Evolutionary conservation across 176 grass and related monocot species (phyloP).

Genomic region (Thinopyrum elongatum): DNA sequence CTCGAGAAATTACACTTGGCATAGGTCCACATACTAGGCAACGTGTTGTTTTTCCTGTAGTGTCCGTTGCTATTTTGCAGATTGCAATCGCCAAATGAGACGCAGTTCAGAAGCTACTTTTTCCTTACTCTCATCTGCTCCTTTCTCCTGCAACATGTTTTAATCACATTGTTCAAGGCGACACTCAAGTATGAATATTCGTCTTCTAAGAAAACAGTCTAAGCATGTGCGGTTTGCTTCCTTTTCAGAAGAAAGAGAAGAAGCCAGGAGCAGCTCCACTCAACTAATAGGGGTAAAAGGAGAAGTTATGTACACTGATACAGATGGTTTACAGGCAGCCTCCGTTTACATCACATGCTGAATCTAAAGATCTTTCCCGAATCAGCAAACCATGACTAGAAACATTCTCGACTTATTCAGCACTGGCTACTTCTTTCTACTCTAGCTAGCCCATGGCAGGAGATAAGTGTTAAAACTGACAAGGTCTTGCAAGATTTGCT

Average conservation of each 20-base stretch:
- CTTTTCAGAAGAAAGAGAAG: not conserved
- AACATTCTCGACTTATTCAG: not conserved
- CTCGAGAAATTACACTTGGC: no score
- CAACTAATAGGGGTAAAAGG: not conserved
- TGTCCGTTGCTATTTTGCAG: no score
- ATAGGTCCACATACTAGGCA: no score
- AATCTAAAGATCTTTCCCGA: not conserved
- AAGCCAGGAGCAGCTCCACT: not conserved
- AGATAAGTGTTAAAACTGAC: conserved; percentile 36
- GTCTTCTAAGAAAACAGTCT: not conserved
- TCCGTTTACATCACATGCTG: not conserved
- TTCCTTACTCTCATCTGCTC: not conserved
- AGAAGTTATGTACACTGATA: not conserved
- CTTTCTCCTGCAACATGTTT: not conserved
- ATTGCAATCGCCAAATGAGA: no score
- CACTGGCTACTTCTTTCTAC: not conserved
- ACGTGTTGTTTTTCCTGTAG: no score
- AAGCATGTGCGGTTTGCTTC: not conserved
- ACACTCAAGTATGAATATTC: not conserved
- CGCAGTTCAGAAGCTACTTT: not conserved
- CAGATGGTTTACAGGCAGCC: not conserved
- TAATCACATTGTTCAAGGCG: not conserved
- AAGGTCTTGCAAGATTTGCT: conserved; percentile 56
- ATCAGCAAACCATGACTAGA: not conserved
- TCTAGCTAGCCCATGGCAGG: conserved; percentile 26